Evolutionary conservation across 78 protist genomes (phyloP).

Genomic region (Dictyostelium intermedium): DNA sequence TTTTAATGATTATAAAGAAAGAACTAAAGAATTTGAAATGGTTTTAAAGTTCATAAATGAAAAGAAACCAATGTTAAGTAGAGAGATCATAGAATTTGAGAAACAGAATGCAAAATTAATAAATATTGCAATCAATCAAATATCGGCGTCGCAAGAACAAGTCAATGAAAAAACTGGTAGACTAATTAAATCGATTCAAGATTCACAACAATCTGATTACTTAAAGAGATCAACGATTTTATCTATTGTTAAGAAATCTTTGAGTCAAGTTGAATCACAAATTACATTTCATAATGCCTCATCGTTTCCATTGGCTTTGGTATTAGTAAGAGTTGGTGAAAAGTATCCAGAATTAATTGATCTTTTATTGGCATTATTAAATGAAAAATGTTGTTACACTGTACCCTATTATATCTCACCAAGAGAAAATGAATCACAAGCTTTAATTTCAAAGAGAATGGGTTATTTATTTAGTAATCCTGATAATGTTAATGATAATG

Average conservation of each 20-base stretch:
- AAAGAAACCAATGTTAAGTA: not conserved
- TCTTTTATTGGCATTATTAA: not conserved
- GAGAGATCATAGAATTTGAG: not conserved
- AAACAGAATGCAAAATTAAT: not conserved
- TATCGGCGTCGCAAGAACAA: not conserved
- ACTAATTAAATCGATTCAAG: not conserved
- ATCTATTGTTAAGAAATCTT: not conserved
- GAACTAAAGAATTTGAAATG: not conserved
- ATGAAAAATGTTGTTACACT: not conserved
- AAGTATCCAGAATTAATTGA: not conserved
- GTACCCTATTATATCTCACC: not conserved
- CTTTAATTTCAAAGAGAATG: not conserved
- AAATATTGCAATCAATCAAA: conserved; percentile 3
- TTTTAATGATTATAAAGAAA: not conserved
- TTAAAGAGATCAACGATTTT: not conserved
- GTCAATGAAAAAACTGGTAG: not conserved
- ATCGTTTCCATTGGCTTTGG: not conserved
- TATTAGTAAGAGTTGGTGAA: not conserved
- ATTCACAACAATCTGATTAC: not conserved
- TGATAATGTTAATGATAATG: not conserved
- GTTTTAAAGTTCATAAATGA: not conserved
- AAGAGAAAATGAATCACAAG: not conserved
- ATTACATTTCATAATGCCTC: not conserved
- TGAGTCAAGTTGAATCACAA: conserved; percentile 34
- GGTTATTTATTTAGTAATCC: not conserved